These are phyloP conservation scores for Camellia sinensis DNA, from an alignment of 148 eudicot genomes.

Conservation along the genomic window DNA sequence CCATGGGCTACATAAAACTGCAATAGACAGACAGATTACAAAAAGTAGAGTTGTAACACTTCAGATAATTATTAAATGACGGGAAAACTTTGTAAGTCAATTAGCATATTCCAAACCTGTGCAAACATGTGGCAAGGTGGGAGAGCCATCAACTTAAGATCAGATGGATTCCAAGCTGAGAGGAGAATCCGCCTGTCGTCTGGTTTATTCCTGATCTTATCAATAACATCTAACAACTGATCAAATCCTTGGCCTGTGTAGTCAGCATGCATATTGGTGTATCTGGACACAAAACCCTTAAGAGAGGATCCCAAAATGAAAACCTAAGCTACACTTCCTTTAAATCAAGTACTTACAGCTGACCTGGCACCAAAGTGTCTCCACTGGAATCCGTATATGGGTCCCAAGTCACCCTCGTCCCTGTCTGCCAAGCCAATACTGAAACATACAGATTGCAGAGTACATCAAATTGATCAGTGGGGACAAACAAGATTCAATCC, in stretches of 20 bases:
- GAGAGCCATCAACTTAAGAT: constrained; percentile 69
- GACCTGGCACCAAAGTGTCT: constrained; percentile 88
- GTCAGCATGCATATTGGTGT: constrained; percentile 77
- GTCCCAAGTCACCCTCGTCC: constrained; percentile 89
- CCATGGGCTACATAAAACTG: constrained; percentile 24
- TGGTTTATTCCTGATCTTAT: constrained; percentile 75
- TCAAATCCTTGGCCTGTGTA: constrained; percentile 81
- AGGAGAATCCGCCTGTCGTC: constrained; percentile 75
- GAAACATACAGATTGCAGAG: constrained; percentile 12
- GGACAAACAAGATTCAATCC: neutral
- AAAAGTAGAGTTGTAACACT: neutral
- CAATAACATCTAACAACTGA: constrained; percentile 69
- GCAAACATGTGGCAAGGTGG: constrained; percentile 90
- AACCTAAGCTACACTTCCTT: neutral
- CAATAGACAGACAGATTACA: neutral
- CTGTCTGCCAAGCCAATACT: constrained; percentile 71
- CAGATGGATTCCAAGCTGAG: constrained; percentile 92
- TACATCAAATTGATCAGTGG: neutral
- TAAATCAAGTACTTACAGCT: neutral
- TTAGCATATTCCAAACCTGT: constrained; percentile 37
- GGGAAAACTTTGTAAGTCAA: neutral
- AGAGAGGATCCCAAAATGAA: neutral
- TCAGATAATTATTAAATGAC: neutral
- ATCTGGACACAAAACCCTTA: constrained; percentile 36
- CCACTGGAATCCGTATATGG: constrained; percentile 87